phyloP scores from a whole-genome alignment of 306 rosid genomes.

The Argentina anserina region DNA sequence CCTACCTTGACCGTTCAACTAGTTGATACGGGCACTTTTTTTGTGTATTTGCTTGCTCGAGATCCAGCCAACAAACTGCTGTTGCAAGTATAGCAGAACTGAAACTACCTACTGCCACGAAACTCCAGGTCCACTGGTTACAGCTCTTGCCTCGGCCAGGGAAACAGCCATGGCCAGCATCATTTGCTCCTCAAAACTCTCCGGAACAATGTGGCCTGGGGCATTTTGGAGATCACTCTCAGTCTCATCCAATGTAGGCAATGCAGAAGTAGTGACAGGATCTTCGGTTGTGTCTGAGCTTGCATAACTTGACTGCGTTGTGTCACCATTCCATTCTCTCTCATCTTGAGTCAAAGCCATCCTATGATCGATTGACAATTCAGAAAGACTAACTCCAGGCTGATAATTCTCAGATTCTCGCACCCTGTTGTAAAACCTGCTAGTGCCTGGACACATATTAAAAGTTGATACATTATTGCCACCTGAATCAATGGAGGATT shows the following conservation, averaged over 20 bases:
- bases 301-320: constrained; percentile 54
- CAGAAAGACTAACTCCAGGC: constrained; percentile 39
- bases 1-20: constrained; percentile 50
- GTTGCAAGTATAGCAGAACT: constrained; percentile 29
- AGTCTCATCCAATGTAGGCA: constrained; percentile 42
- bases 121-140: constrained; percentile 56
- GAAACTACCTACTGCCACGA: constrained; percentile 75
- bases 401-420: constrained; percentile 53
- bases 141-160: constrained; percentile 75
- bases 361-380: constrained; percentile 33
- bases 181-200: constrained; percentile 96
- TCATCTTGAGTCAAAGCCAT: constrained; percentile 36
- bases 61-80: constrained; percentile 33
- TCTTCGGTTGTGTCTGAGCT: constrained; percentile 56
- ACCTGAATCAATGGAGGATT: constrained; percentile 42
- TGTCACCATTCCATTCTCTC: constrained; percentile 59
- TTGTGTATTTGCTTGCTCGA: constrained; percentile 34
- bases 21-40: constrained; percentile 26
- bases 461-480: constrained; percentile 41
- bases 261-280: constrained; percentile 29
- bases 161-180: constrained; percentile 98
- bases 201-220: constrained; percentile 62
- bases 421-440: constrained; percentile 52
- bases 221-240: constrained; percentile 50
- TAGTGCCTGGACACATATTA: constrained; percentile 49